A percentile compares a stretch with the other conserved stretches of the same genome.
Evolutionary conservation across 352 stramenopile genomes (phyloP).

Genomic region (Pythium aquatile): DNA sequence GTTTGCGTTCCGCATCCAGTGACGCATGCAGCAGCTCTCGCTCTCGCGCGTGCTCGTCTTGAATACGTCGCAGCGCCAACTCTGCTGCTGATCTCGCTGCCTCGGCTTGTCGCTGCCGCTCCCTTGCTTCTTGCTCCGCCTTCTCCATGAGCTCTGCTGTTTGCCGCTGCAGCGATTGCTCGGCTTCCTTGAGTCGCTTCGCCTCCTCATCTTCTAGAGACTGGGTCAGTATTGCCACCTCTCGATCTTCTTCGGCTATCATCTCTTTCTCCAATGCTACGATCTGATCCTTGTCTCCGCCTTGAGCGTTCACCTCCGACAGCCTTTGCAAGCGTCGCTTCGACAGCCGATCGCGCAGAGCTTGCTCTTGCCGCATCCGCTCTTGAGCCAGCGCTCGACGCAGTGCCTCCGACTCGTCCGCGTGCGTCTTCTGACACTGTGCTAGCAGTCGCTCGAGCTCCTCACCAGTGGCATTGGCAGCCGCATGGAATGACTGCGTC

Average conservation of each 20-base stretch:
- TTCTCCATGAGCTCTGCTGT: conserved; percentile 30
- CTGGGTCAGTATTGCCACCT: conserved; percentile 4
- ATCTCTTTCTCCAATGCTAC: conserved; percentile 11
- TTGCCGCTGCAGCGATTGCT: conserved; percentile 35
- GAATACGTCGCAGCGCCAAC: conserved; percentile 51
- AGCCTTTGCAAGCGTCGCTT: conserved; percentile 12
- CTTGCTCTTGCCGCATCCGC: conserved; percentile 11
- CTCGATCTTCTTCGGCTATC: conserved; percentile 3
- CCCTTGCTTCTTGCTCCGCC: conserved; percentile 9
- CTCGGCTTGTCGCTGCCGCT: conserved; percentile 1
- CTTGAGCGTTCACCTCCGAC: neutral
- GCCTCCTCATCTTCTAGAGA: conserved; percentile 13
- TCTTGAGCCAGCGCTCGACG: conserved; percentile 12
- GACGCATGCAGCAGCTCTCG: conserved; percentile 40
- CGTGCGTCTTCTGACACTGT: conserved; percentile 11
- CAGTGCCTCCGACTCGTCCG: conserved; percentile 10
- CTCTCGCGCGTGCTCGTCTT: conserved; percentile 61
- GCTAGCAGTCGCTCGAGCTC: conserved; percentile 16
- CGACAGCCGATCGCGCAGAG: conserved; percentile 15
- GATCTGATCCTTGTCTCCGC: neutral
- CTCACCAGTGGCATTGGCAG: neutral
- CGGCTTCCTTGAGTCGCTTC: conserved; percentile 11
- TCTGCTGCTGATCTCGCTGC: conserved; percentile 29
- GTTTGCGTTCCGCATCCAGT: conserved; percentile 50
- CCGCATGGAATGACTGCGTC: neutral